phyloP scores from a whole-genome alignment of 306 rosid species.

The Lithocarpus polystachyus region DNA sequence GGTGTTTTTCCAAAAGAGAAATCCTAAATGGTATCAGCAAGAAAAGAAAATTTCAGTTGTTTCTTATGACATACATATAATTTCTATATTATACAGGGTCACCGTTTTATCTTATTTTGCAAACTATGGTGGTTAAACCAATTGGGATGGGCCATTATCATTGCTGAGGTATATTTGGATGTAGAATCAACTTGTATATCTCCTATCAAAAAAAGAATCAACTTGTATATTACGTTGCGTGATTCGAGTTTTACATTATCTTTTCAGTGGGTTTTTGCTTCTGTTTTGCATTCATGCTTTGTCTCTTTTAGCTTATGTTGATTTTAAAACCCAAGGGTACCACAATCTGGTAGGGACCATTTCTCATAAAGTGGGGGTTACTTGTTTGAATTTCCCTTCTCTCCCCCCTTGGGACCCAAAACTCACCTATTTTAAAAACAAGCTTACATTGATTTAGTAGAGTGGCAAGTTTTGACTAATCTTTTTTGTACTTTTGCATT shows the following conservation, averaged over 20 bases:
- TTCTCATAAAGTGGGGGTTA: too few species aligned
- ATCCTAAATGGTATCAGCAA: neutral
- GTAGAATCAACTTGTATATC: neutral
- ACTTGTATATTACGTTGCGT: neutral
- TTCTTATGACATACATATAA: neutral
- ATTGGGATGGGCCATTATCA: neutral
- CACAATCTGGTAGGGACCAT: too few species aligned
- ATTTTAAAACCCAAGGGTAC: too few species aligned
- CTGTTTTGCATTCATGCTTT: neutral
- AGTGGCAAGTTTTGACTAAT: slow-evolving; percentile 10
- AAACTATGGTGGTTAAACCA: neutral
- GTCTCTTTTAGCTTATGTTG: neutral
- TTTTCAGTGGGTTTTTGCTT: neutral
- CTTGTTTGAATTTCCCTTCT: too few species aligned
- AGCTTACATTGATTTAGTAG: slow-evolving; percentile 12
- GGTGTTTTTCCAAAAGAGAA: neutral
- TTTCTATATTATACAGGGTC: neutral
- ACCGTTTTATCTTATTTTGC: neutral
- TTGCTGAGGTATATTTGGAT: neutral
- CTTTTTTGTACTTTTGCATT: slow-evolving; percentile 23
- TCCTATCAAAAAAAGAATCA: neutral
- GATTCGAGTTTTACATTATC: neutral
- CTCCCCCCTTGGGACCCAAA: too few species aligned
- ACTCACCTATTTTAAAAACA: too few species aligned
- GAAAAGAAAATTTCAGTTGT: neutral